Evolutionary conservation across 345 rosid genomes (phyloP), one percentile per base, ranked within the genome.

Genomic region (Citrus inodora): DNA sequence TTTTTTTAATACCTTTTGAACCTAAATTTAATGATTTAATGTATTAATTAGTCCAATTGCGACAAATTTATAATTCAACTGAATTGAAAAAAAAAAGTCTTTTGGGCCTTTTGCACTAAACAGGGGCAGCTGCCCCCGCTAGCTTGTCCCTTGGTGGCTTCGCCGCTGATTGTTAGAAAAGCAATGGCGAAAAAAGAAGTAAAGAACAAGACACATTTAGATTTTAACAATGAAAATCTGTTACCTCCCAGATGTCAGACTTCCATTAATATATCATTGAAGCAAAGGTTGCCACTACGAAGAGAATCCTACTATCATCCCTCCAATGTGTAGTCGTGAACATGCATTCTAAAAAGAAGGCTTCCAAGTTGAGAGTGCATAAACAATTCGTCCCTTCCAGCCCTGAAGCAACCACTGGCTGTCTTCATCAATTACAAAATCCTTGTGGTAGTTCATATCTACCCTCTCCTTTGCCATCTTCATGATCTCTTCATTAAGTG

Each of bases 371-470:
- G 92, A 87, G 74, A 81, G 78, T 4, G 88, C 91, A 27, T 76
- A 75, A 25, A 86, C 64, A 53, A 86, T 78, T 48, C 91, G 87
- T 13, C 91, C 91, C 74, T 88, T 89, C 93, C 92, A 89, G 32
- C 92, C 92, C 27, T 86, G 89, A 61, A 86, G 85, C 78, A 88
- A 42, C 91, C 92, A 89, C 35, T 27, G 82, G 48, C 86, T 78
- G 75, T 88, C 85, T 75, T 85, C 83, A 22, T 85, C 84, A n/a
- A 86, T 75, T 11, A 74, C 80, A 76, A 87, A 89, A 76, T 89
- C 92, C 68, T 85, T 87, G 76, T 87, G 87, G 75, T 89, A 87
- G 74, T 22, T 5, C 27, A 80, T 58, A 19, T 71, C 65, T 42
- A 86, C 89, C 71, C 82, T 83, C 78, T 85, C 73, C 80, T 85